Percentiles rank a stretch among this genome's conserved stretches.
These are phyloP conservation scores for Parasitella parasitica DNA, from an alignment of 371 early-diverging fungal genomes.

Conservation along the genomic window DNA sequence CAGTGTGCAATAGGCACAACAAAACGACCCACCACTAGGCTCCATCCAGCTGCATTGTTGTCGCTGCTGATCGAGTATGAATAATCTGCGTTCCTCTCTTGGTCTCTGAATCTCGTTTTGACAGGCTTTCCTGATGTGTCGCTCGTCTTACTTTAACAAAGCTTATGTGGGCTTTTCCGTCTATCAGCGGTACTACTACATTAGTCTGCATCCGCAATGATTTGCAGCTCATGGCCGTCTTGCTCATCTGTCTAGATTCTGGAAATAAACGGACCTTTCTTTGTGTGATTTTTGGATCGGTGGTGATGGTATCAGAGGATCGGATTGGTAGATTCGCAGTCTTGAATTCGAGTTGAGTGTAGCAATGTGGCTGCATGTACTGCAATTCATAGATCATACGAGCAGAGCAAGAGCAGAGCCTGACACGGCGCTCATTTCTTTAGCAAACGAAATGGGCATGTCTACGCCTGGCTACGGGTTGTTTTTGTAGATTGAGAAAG, in stretches of 20 bases:
- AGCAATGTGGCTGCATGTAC: not conserved
- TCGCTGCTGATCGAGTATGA: not conserved
- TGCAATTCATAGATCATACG: not conserved
- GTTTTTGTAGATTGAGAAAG: not conserved
- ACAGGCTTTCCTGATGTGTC: not conserved
- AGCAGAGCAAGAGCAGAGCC: not conserved
- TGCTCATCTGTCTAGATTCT: not conserved
- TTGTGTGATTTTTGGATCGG: conserved; percentile 2
- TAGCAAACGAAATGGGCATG: conserved; percentile 10
- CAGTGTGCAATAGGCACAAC: conserved; percentile 6
- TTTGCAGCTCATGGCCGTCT: not conserved
- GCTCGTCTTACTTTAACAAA: not conserved
- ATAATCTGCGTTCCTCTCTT: not conserved
- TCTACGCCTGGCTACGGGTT: not conserved
- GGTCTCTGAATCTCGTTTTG: not conserved
- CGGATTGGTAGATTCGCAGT: not conserved
- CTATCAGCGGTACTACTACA: not conserved
- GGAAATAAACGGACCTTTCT: not conserved
- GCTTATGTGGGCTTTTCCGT: not conserved
- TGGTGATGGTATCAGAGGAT: not conserved
- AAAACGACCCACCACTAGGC: conserved; percentile 5
- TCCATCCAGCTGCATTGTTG: conserved; percentile 4
- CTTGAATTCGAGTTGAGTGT: not conserved
- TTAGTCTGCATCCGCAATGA: too few species aligned
- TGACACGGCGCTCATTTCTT: conserved; percentile 3